phyloP scores from a whole-genome alignment of 176 grass and related monocot genomes.

The Cymbopogon citratus region DNA sequence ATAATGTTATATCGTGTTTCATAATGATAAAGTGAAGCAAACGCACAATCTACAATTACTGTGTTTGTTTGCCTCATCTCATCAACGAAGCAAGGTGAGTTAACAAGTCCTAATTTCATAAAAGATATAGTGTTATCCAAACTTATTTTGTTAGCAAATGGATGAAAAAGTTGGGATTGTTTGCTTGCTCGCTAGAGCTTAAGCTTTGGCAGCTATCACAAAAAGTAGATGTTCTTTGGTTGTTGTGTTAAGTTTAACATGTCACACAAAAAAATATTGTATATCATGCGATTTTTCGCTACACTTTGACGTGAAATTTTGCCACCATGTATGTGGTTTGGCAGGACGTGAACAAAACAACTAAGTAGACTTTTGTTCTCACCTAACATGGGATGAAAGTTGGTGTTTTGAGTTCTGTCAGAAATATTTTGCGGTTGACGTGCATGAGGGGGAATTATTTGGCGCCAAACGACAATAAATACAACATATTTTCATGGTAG shows the following conservation, averaged over 20 bases:
- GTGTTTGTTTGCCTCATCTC: too few relatives aligned
- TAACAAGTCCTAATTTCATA: background rate
- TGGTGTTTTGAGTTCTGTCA: background rate
- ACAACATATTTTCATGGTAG: background rate
- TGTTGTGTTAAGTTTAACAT: background rate
- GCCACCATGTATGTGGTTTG: fast-evolving
- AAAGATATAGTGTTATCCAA: too few relatives aligned
- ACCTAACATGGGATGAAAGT: background rate
- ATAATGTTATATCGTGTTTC: too few relatives aligned
- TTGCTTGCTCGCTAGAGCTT: too few relatives aligned
- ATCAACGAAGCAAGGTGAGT: background rate
- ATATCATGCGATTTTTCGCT: background rate
- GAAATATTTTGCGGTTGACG: background rate
- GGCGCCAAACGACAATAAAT: background rate
- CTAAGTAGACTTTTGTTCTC: background rate
- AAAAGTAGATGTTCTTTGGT: background rate
- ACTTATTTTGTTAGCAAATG: too few relatives aligned
- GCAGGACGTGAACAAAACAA: background rate
- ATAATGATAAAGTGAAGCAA: too few relatives aligned
- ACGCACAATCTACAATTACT: too few relatives aligned
- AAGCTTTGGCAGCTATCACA: too few relatives aligned
- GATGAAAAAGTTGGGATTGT: too few relatives aligned
- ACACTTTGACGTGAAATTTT: background rate
- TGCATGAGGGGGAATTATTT: background rate
- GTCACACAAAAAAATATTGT: background rate